phyloP scores from a whole-genome alignment of 805 yeast species.

The Barnettozyma populi region DNA sequence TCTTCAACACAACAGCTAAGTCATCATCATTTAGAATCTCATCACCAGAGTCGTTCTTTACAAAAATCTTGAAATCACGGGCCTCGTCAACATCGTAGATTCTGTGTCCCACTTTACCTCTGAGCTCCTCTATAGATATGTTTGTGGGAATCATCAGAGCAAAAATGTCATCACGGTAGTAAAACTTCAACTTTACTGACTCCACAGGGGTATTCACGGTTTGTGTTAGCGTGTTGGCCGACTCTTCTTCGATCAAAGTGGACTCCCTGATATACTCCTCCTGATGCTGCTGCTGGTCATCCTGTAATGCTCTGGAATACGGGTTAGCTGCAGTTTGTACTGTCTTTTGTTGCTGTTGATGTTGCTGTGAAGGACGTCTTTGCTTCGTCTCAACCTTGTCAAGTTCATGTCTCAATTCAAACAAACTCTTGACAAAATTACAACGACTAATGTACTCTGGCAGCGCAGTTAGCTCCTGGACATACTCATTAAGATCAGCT shows the following conservation, averaged over 20 bases:
- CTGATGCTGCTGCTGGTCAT: slow-evolving; percentile 8
- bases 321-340: neutral
- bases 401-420: slow-evolving; percentile 43
- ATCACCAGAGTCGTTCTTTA: slow-evolving; percentile 29
- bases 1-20: slow-evolving; percentile 28
- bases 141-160: slow-evolving; percentile 53
- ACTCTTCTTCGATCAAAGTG: slow-evolving; percentile 23
- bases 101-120: slow-evolving; percentile 46
- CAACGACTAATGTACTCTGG: slow-evolving; percentile 75
- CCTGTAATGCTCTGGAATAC: neutral
- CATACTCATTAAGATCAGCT: slow-evolving; percentile 50
- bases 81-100: slow-evolving; percentile 32
- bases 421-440: slow-evolving; percentile 62
- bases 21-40: slow-evolving; percentile 31
- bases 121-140: slow-evolving; percentile 44
- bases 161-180: slow-evolving; percentile 75
- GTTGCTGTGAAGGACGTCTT: slow-evolving; percentile 1
- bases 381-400: slow-evolving; percentile 24
- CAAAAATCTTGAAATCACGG: slow-evolving; percentile 29
- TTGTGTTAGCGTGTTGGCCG: slow-evolving; percentile 18
- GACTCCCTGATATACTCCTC: slow-evolving; percentile 24
- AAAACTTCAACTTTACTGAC: slow-evolving; percentile 60
- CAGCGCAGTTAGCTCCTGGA: slow-evolving; percentile 54
- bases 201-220: slow-evolving; percentile 11
- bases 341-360: neutral